phyloP scores from a whole-genome alignment of 176 grass and related monocot species.

The Lolium perenne region DNA sequence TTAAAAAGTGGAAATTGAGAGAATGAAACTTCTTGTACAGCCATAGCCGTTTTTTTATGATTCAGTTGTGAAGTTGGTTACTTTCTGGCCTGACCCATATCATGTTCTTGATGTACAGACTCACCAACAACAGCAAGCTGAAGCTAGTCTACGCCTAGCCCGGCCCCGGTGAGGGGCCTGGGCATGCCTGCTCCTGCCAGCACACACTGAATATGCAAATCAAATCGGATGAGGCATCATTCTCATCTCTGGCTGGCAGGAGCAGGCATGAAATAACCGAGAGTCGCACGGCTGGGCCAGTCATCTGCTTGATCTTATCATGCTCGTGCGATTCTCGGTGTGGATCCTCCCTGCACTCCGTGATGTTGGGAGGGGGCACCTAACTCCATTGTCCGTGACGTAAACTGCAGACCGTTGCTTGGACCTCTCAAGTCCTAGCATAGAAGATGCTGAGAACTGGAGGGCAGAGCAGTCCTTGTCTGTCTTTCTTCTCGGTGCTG shows the following conservation, averaged over 20 bases:
- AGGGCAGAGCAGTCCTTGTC: not conserved
- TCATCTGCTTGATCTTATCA: constrained; percentile 3
- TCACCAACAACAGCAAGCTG: constrained; percentile 79
- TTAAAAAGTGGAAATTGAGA: not conserved
- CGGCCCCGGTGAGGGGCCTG: constrained; percentile 97
- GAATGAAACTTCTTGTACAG: not conserved
- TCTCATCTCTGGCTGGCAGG: constrained; percentile 56
- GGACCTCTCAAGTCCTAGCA: not conserved
- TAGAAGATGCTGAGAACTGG: not conserved
- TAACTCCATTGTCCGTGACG: not conserved
- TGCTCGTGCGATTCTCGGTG: constrained; percentile 38
- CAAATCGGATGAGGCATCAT: not conserved
- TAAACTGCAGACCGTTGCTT: constrained; percentile 7
- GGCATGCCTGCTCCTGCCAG: constrained; percentile 96
- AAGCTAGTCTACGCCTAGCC: constrained; percentile 86
- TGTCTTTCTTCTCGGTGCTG: not conserved
- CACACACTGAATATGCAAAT: not conserved
- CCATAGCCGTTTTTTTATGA: not conserved
- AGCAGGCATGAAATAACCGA: constrained; percentile 65
- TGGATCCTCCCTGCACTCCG: constrained; percentile 33
- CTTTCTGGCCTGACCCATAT: not conserved
- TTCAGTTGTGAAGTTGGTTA: not conserved
- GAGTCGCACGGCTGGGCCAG: constrained; percentile 16
- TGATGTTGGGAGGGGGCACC: constrained; percentile 30
- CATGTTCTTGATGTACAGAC: constrained; percentile 40